Conservation (phyloP, 805 yeast genomes). For the Barnettozyma wickerhamii region DNA sequence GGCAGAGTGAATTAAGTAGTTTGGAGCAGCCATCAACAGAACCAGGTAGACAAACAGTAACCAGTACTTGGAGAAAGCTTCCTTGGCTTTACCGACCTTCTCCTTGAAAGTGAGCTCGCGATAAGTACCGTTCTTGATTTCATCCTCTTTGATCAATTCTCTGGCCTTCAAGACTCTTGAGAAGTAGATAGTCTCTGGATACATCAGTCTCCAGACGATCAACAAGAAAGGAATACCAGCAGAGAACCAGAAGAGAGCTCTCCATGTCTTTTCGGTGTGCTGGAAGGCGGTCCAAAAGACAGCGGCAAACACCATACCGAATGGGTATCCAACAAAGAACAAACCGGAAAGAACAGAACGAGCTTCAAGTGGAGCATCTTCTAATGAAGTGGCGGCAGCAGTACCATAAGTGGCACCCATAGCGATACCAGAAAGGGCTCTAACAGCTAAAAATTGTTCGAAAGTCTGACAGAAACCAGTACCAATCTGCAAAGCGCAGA, state of each 20-base stretch:
- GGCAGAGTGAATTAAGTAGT: constrained; percentile 68
- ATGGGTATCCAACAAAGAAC: constrained; percentile 54
- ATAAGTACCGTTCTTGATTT: constrained; percentile 24
- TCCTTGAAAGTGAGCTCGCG: constrained; percentile 23
- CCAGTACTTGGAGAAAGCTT: constrained; percentile 44
- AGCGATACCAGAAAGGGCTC: constrained; percentile 56
- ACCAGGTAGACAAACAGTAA: constrained; percentile 52
- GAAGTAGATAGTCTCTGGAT: constrained; percentile 61
- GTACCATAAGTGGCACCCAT: constrained; percentile 49
- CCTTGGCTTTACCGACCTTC: constrained; percentile 13
- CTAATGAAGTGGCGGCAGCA: constrained; percentile 45
- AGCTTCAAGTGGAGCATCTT: constrained; percentile 58
- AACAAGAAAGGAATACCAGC: constrained; percentile 59
- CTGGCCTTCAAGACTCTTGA: constrained; percentile 28
- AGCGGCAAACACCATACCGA: constrained; percentile 62
- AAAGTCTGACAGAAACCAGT: constrained; percentile 59
- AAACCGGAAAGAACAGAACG: constrained; percentile 61
- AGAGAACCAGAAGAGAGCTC: constrained; percentile 68
- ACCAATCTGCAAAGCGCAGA: constrained; percentile 56
- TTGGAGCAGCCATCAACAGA: constrained; percentile 64
- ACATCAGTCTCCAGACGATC: constrained; percentile 49
- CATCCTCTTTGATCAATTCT: constrained; percentile 23
- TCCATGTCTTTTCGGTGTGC: constrained; percentile 51
- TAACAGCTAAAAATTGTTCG: constrained; percentile 54
- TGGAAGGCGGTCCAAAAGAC: constrained; percentile 60